phyloP scores from a whole-genome alignment of 345 rosid genomes.

The Populus tremula region DNA sequence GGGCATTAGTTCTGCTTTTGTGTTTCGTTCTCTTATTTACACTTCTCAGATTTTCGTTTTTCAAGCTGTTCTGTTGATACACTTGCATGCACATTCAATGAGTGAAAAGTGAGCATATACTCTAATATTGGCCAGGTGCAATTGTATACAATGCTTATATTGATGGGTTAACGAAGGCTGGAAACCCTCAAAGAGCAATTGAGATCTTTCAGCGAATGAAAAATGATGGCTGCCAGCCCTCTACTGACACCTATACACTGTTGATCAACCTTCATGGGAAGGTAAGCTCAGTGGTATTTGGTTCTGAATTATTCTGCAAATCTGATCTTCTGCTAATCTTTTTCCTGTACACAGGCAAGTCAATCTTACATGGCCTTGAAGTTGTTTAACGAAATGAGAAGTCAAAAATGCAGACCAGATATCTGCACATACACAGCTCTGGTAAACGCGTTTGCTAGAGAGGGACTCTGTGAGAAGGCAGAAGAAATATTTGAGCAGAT shows the following conservation, averaged over 20 bases:
- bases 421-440: conserved; percentile 85
- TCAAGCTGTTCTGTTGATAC: neutral
- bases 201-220: conserved; percentile 74
- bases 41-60: neutral
- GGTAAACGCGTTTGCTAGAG: conserved; percentile 91
- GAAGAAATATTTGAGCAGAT: conserved; percentile 90
- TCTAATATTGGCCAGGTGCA: conserved; percentile 44
- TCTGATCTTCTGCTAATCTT: neutral
- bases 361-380: conserved; percentile 78
- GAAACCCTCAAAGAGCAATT: conserved; percentile 56
- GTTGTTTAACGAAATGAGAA: conserved; percentile 78
- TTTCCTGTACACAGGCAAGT: conserved; percentile 51
- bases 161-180: conserved; percentile 74
- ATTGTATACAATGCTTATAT: conserved; percentile 75
- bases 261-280: conserved; percentile 88
- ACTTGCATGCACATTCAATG: neutral
- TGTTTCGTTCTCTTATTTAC: neutral
- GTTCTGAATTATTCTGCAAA: neutral
- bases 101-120: neutral
- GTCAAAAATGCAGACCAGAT: conserved; percentile 70
- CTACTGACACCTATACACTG: conserved; percentile 78
- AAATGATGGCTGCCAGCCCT: conserved; percentile 57
- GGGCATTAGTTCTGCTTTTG: neutral
- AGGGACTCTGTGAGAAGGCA: conserved; percentile 93
- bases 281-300: conserved; percentile 34